Base-by-base conservation (phyloP, 768 basidiomycete genomes). In the Hortiboletus campestris region DNA sequence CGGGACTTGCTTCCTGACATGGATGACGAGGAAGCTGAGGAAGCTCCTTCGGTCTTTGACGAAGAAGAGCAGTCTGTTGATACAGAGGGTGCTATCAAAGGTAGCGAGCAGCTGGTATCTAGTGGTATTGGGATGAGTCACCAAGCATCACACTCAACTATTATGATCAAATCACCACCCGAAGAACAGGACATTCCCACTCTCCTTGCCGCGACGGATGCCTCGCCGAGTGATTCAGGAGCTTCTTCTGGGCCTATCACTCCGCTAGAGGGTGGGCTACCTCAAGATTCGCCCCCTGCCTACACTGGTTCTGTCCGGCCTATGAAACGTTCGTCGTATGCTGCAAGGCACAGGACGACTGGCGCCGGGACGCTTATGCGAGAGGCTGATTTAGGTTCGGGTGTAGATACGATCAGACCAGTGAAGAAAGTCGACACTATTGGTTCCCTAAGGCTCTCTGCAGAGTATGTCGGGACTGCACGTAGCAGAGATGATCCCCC, bases 361-460 rank as follows among this genome's bases (percentile, higher is more conserved):
- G 84, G 82, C 38, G 64, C 78, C 14, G 93, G 94, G 12, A 93
- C 91, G 0, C 76, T 93, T 9, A 74, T 94, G 63, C 81, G 81
- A 41, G 86, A 86, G 63, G 91, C 86, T 12, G 94, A 95, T 71
- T 67, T 95, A n/a, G 93, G 92, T 17, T 89, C 79, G 49, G 93
- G 93, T 38, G 78, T 90, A 43, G 91, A 91, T 64, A 98, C 95
- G 2, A 92, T 98, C 64, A 82, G 94, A 49, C 94, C 95, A 0
- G 85, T 96, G 58, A 96, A 95, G 80, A 92, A 91, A 65, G 86
- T 96, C 31, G 94, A 97, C 68, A 80, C 87, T 6, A 77, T 80
- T 12, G 84, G 87, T 4, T 94, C 92, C 6, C 73, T 93, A 14
- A 78, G 86, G 57, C 70, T 90, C 19, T 93, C 92, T 1, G 80